Percentiles rank a stretch among this genome's conserved stretches.
These are phyloP conservation scores for Athelia sp. DNA, from an alignment of 1,284 basidiomycete species.

Conservation along the genomic window DNA sequence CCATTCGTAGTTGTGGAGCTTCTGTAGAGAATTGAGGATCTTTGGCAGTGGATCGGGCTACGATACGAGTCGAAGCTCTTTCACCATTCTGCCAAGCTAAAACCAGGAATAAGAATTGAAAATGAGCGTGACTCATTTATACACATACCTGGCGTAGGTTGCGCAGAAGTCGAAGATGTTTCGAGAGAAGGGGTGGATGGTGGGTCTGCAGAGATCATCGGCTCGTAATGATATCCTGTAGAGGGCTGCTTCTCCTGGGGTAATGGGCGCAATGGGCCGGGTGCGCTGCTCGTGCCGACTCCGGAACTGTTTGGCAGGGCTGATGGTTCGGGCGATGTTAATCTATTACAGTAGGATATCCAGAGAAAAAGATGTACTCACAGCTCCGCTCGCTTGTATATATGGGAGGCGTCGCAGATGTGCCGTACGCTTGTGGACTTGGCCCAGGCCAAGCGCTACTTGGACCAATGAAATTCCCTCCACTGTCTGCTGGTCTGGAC, in stretches of 20 bases:
- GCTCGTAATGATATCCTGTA: slow-evolving; percentile 20
- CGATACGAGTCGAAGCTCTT: slow-evolving; percentile 51
- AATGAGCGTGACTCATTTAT: no score
- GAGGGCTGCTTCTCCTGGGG: no score
- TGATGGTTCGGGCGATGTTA: no score
- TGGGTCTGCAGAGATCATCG: slow-evolving; percentile 26
- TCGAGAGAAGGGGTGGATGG: slow-evolving; percentile 17
- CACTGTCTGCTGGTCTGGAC: background rate
- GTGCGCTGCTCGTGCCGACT: no score
- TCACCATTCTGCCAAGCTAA: slow-evolving; percentile 45
- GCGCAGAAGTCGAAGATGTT: slow-evolving; percentile 1
- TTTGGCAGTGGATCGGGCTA: slow-evolving; percentile 39
- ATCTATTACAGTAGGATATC: background rate
- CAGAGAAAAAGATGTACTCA: slow-evolving; percentile 17
- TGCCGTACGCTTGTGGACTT: slow-evolving; percentile 26
- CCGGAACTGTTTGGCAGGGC: no score
- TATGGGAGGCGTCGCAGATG: slow-evolving; percentile 31
- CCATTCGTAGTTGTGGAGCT: slow-evolving; percentile 1
- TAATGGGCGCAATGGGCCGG: no score
- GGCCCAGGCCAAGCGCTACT: slow-evolving; percentile 18
- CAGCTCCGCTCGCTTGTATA: slow-evolving; percentile 43
- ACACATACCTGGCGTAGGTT: background rate
- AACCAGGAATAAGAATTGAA: background rate
- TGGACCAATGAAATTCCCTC: background rate
- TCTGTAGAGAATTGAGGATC: slow-evolving; percentile 22